phyloP scores from a whole-genome alignment of 1,284 basidiomycete species.

The Sporisorium exsertum region DNA sequence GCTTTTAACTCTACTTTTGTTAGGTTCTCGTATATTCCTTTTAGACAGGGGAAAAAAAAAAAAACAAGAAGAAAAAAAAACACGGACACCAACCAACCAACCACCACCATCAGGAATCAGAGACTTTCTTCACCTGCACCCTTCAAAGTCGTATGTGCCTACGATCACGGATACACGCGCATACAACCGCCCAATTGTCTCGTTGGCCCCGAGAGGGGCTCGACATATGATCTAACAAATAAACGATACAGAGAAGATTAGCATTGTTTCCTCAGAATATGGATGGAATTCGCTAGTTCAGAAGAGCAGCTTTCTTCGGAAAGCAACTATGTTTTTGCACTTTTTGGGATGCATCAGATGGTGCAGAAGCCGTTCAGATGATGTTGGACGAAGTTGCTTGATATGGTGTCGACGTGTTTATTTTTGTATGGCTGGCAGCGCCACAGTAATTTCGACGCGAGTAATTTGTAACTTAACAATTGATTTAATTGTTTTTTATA shows the following conservation, averaged over 20 bases:
- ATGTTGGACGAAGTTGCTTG: no score
- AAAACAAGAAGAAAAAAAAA: no score
- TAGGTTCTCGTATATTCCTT: no score
- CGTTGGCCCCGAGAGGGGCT: slow-evolving; percentile 49
- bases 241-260: slow-evolving; percentile 54
- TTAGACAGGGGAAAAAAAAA: no score
- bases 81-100: no score
- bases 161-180: background rate
- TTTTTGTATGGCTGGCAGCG: no score
- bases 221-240: slow-evolving; percentile 53
- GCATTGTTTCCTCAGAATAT: slow-evolving; percentile 34
- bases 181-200: background rate
- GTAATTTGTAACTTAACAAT: no score
- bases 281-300: slow-evolving; percentile 29
- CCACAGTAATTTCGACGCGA: no score
- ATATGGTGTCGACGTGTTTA: no score
- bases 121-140: background rate
- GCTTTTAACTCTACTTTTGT: no score
- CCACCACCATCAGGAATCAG: background rate
- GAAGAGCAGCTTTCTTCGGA: slow-evolving; percentile 44
- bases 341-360: background rate
- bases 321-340: slow-evolving; percentile 42
- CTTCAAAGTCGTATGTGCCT: slow-evolving; percentile 12
- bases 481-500: no score
- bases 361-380: background rate